phyloP scores from a whole-genome alignment of 2,329 filamentous ascomycete genomes.

The Paraphoma sp. region DNA sequence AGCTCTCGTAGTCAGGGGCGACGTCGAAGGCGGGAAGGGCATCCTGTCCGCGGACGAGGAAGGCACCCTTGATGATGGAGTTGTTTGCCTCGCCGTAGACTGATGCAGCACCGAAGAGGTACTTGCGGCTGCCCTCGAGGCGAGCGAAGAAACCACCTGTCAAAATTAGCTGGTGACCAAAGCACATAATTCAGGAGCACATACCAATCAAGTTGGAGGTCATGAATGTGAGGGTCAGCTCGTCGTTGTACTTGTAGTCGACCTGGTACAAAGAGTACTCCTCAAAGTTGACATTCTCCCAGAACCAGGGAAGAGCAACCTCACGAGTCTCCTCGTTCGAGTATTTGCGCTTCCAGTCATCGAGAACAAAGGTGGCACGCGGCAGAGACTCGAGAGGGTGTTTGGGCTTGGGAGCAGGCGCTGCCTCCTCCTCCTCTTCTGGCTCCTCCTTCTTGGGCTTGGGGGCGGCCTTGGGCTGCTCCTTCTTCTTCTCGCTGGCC shows the following conservation, averaged over 20 bases:
- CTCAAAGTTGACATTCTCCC: constrained; percentile 91
- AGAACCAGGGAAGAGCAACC: constrained; percentile 94
- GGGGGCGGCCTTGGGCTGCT: constrained; percentile 64
- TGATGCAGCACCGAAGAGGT: constrained; percentile 87
- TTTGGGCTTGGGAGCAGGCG: constrained; percentile 85
- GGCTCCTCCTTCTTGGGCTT: constrained; percentile 62
- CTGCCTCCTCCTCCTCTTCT: constrained; percentile 68
- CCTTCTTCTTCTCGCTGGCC: constrained; percentile 73
- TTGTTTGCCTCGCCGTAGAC: constrained; percentile 90
- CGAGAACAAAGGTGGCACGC: constrained; percentile 80
- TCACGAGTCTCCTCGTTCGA: constrained; percentile 90
- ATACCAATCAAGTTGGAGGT: constrained; percentile 92
- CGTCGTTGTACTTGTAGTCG: constrained; percentile 99
- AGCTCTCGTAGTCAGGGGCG: constrained; percentile 96
- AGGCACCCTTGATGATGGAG: constrained; percentile 90
- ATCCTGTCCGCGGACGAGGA: constrained; percentile 93
- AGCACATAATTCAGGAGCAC: constrained; percentile 17
- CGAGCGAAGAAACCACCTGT: constrained; percentile 90
- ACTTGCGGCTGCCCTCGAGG: constrained; percentile 97
- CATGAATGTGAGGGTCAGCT: constrained; percentile 98
- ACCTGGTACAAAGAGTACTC: constrained; percentile 96
- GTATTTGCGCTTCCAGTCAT: constrained; percentile 99
- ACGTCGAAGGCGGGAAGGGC: constrained; percentile 88
- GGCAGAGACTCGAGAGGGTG: constrained; percentile 89
- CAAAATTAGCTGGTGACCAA: constrained; percentile 16